Evolutionary conservation across 257 asterid genomes (phyloP).

Genomic region (Henckelia pumila): DNA sequence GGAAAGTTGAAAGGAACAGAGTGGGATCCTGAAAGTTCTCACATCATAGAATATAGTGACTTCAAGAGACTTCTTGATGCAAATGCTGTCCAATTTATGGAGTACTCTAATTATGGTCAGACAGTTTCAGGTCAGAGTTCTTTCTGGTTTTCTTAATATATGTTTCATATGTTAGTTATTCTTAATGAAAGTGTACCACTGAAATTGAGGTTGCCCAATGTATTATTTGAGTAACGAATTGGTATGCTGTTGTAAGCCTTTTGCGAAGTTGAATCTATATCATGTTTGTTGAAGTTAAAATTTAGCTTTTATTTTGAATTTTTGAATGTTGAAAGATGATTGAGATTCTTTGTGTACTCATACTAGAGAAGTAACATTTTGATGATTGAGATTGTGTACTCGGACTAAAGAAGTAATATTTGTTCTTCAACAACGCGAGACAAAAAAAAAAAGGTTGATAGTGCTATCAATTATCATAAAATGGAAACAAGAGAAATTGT

Average conservation of each 20-base stretch:
- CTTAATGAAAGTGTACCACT: slow-evolving; percentile 1
- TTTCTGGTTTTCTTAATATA: slow-evolving; percentile 14
- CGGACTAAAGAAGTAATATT: slow-evolving; percentile 6
- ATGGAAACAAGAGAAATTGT: not conserved
- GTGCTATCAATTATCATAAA: slow-evolving; percentile 6
- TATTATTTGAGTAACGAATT: slow-evolving; percentile 8
- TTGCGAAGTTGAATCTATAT: slow-evolving; percentile 12
- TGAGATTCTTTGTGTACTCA: not conserved
- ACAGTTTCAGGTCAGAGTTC: slow-evolving; percentile 68
- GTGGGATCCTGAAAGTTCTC: slow-evolving; percentile 89
- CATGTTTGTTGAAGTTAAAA: slow-evolving; percentile 12
- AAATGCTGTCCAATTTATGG: slow-evolving; percentile 84
- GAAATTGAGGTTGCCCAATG: slow-evolving; percentile 8
- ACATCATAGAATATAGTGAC: slow-evolving; percentile 73
- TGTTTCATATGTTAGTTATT: slow-evolving; percentile 6
- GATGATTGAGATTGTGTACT: too few relatives aligned
- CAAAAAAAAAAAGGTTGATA: slow-evolving; percentile 1
- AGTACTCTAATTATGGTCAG: slow-evolving; percentile 95
- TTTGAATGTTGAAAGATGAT: not conserved
- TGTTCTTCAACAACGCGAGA: not conserved
- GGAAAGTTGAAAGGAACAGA: slow-evolving; percentile 92
- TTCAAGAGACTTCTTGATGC: slow-evolving; percentile 84
- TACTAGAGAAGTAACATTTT: slow-evolving; percentile 8
- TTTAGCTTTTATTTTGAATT: not conserved
- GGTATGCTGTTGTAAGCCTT: slow-evolving; percentile 5